Evolutionary conservation across 768 basidiomycete species (phyloP), one percentile per base, ranked within the genome.

Genomic region (Tylopilus plumbeoviolaceoides): DNA sequence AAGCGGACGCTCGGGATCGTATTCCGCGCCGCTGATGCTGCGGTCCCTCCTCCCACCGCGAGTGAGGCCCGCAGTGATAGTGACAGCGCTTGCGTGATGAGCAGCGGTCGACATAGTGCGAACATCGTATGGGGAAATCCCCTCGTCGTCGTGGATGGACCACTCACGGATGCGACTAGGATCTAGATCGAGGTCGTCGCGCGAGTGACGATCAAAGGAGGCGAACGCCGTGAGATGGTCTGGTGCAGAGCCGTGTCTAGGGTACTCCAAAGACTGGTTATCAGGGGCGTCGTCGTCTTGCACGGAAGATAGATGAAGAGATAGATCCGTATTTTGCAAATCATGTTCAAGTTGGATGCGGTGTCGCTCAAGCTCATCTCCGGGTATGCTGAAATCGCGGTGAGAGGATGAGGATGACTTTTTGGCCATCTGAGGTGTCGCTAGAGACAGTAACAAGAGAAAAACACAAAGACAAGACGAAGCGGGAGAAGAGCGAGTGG

Each of bases 51-150:
- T 73, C 18, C 67, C 68, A 40, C 57, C 55, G 3, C 82, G 75
- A 2, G 75, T 76, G 10, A 95, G 77, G 1, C 94, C 93, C 4
- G 91, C 90, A 48, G 80, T 88, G 17, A 97, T 77, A 0, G 94
- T 95, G 48, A 95, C 74, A 3, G 83, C 91, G 57, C 87, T 91
- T 23, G 91, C 92, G 70, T 97, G 94, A 68, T 97, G 94, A 1
- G 85, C 90, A 9, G 82, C 83, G 0, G 93, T 95, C 0, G 90
- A 93, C 53, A 91, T 68, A 0, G 87, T 89, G 53, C 84, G 82
- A 20, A 79, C 83, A 38, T 77, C 80, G 58, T 83, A 89, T 0
- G 86, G 85, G 57, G 79, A 75, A 30, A 85, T 71, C 18, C 82
- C 85, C 12, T 87, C 85, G 5, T 88, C 85, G 50, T 80, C 77